These are phyloP conservation scores for Tricholoma terreum DNA, from an alignment of 768 basidiomycete genomes.

Conservation along the genomic window DNA sequence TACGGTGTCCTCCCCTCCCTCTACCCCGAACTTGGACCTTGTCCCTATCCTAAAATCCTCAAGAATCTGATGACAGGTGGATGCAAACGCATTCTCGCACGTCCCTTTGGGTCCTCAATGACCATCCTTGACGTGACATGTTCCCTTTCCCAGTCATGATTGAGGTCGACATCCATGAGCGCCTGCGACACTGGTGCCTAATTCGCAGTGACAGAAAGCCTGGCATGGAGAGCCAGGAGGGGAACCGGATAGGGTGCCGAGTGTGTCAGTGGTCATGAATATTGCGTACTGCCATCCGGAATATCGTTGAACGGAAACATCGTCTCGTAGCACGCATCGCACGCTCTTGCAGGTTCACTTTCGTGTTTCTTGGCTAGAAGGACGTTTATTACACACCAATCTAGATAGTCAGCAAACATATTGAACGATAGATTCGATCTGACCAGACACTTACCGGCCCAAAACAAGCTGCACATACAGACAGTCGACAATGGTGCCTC, in stretches of 20 bases:
- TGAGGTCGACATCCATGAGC: conserved; percentile 53
- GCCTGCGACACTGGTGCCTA: conserved; percentile 31
- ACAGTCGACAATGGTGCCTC: conserved; percentile 84
- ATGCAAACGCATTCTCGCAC: conserved; percentile 38
- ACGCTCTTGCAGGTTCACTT: conserved; percentile 69
- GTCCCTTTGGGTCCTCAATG: conserved; percentile 19
- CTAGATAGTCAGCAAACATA: not conserved
- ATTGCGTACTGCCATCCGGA: conserved; percentile 8
- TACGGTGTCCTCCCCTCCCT: conserved; percentile 2
- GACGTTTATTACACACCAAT: conserved; percentile 82
- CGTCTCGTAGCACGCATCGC: conserved; percentile 82
- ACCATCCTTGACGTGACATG: conserved; percentile 13
- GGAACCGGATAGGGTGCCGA: conserved; percentile 48
- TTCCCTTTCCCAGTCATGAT: conserved; percentile 30
- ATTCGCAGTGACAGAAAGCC: conserved; percentile 38
- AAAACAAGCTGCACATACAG: conserved; percentile 84
- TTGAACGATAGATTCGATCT: not conserved
- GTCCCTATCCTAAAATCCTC: conserved; percentile 61
- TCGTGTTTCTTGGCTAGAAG: conserved; percentile 47
- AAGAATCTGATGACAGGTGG: conserved; percentile 61
- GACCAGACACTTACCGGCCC: conserved; percentile 51
- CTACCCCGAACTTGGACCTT: too few species aligned
- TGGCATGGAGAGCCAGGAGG: conserved; percentile 58
- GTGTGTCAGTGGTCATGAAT: conserved; percentile 37
- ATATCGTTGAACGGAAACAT: conserved; percentile 68